phyloP scores from a whole-genome alignment of 345 rosid genomes.

The Acer campestre region DNA sequence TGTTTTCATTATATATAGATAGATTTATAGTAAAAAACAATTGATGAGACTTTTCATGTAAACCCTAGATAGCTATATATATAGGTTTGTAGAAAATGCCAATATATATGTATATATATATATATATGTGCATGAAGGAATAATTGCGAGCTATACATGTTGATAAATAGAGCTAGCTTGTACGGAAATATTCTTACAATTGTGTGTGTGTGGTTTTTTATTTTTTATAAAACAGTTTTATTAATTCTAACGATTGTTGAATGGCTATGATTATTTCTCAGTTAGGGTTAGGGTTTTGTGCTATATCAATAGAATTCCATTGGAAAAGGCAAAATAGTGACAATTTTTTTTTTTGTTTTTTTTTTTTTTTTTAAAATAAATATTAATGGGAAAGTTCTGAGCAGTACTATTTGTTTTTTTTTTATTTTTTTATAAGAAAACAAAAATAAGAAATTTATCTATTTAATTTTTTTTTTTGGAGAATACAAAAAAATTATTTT shows the following conservation, averaged over 20 bases:
- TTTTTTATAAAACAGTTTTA: too few species aligned
- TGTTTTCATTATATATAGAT: neutral
- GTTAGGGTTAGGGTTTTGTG: slow-evolving; percentile 9
- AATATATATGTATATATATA: neutral
- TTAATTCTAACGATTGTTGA: neutral
- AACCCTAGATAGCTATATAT: neutral
- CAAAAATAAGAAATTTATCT: too few species aligned
- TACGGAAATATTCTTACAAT: neutral
- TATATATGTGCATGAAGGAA: neutral
- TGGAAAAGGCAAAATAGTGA: neutral
- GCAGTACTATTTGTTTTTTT: too few species aligned
- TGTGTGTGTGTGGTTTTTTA: too few species aligned
- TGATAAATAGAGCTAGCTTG: neutral
- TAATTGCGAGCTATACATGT: neutral
- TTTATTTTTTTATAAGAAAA: too few species aligned
- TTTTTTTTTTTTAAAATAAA: too few species aligned
- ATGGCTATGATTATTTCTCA: neutral
- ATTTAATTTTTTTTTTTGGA: too few species aligned
- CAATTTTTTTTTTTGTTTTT: too few species aligned
- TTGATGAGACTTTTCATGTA: neutral
- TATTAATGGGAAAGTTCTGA: too few species aligned
- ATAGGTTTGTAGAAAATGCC: neutral
- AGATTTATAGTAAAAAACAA: neutral
- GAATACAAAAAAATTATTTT: too few species aligned
- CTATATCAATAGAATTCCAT: neutral